Percentiles rank a stretch among this genome's conserved stretches.
These are phyloP conservation scores for Ustilago loliicola DNA, from an alignment of 1,284 basidiomycete genomes.

Conservation along the genomic window DNA sequence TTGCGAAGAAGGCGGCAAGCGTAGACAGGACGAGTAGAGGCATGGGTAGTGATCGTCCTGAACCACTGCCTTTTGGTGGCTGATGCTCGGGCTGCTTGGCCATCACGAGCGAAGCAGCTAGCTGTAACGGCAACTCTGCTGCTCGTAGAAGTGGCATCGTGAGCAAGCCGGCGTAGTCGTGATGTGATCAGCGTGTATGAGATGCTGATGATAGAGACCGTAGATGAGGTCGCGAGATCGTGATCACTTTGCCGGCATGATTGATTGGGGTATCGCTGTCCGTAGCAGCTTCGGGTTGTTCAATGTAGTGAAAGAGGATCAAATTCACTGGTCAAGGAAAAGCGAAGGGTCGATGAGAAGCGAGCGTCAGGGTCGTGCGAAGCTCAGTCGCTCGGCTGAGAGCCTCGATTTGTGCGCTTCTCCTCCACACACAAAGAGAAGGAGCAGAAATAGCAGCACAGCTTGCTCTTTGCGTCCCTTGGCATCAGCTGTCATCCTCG, in stretches of 20 bases:
- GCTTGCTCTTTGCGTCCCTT: neutral
- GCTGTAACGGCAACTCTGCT: slow-evolving; percentile 14
- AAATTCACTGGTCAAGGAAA: neutral
- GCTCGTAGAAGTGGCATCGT: slow-evolving; percentile 29
- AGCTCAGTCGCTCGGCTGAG: slow-evolving; percentile 2
- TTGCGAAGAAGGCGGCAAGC: slow-evolving; percentile 76
- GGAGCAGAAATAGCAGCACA: neutral
- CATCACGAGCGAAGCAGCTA: slow-evolving; percentile 11
- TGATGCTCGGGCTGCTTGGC: slow-evolving; percentile 21
- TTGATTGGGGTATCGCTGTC: neutral
- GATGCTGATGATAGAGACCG: neutral
- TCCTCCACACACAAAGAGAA: slow-evolving; percentile 2
- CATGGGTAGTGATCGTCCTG: slow-evolving; percentile 73
- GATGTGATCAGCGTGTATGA: neutral
- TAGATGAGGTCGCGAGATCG: neutral
- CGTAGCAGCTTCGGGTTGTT: neutral
- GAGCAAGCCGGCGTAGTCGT: neutral
- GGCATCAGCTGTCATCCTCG: neutral
- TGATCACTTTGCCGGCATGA: slow-evolving; percentile 10
- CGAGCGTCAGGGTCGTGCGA: slow-evolving; percentile 10
- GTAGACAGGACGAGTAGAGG: slow-evolving; percentile 77
- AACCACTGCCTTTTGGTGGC: slow-evolving; percentile 68
- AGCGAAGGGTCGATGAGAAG: slow-evolving; percentile 4
- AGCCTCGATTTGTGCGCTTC: neutral
- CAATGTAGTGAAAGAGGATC: neutral